Percentiles rank a stretch among this genome's conserved stretches.
phyloP scores from a whole-genome alignment of 805 yeast genomes.

The Hanseniaspora meyeri region DNA sequence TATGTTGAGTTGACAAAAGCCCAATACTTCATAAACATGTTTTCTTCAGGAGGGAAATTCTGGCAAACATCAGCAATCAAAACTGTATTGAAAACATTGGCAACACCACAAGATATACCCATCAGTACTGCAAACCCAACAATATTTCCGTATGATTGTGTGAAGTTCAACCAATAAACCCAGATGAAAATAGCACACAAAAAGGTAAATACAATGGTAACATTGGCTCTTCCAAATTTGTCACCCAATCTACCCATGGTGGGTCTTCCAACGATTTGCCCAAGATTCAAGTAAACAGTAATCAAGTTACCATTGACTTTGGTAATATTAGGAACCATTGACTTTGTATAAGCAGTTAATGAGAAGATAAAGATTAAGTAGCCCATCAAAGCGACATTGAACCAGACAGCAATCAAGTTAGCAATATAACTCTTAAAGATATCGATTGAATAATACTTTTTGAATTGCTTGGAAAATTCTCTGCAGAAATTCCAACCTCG shows the following conservation, averaged over 20 bases:
- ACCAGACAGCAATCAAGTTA: conserved; percentile 30
- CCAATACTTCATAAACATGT: conserved; percentile 31
- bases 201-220: conserved; percentile 29
- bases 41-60: conserved; percentile 26
- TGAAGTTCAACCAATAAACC: conserved; percentile 34
- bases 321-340: conserved; percentile 33
- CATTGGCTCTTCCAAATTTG: conserved; percentile 36
- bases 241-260: conserved; percentile 36
- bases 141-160: conserved; percentile 32
- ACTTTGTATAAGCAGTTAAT: conserved; percentile 35
- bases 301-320: conserved; percentile 34
- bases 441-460: conserved; percentile 28
- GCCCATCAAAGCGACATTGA: conserved; percentile 28
- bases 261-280: conserved; percentile 41
- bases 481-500: conserved; percentile 20
- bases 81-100: conserved; percentile 32
- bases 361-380: conserved; percentile 38
- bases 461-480: conserved; percentile 18
- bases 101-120: conserved; percentile 38
- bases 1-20: conserved; percentile 26
- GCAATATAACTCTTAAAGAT: conserved; percentile 27
- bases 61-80: conserved; percentile 30
- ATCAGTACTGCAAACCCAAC: conserved; percentile 33
- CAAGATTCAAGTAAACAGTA: conserved; percentile 36
- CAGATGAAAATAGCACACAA: conserved; percentile 32